Percentiles rank a stretch among this genome's conserved stretches.
Conservation (phyloP, 2,329 filamentous ascomycete genomes). For the Fonsecaea pedrosoi region DNA sequence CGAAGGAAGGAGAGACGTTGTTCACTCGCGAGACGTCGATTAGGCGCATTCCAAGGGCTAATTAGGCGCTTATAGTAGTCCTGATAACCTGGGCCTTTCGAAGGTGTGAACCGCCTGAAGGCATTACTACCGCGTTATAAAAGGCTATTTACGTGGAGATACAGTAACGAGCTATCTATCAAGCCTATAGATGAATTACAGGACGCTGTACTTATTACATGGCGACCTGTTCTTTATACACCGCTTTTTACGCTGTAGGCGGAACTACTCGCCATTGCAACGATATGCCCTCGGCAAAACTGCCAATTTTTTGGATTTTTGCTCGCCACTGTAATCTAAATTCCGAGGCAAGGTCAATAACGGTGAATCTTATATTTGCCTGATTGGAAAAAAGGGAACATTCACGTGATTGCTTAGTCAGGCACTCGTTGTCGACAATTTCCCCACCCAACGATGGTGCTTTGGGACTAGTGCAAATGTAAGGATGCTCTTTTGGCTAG, state of each 20-base stretch:
- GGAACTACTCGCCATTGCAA: too few relatives aligned
- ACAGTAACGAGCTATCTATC: not conserved
- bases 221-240: too few relatives aligned
- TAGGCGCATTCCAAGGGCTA: not conserved
- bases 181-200: not conserved
- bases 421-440: too few relatives aligned
- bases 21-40: not conserved
- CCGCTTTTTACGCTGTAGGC: too few relatives aligned
- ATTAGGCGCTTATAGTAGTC: not conserved
- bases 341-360: not conserved
- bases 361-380: not conserved
- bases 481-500: too few relatives aligned
- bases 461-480: too few relatives aligned
- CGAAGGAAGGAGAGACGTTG: slow-evolving; percentile 2
- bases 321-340: not conserved
- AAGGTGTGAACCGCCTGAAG: not conserved
- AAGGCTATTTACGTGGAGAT: not conserved
- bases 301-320: too few relatives aligned
- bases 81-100: not conserved
- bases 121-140: not conserved
- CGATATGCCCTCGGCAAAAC: too few relatives aligned
- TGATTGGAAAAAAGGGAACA: not conserved
- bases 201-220: not conserved
- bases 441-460: too few relatives aligned
- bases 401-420: too few relatives aligned